Conservation (phyloP, 2,329 filamentous ascomycete genomes). For the Plenodomus tracheiphilus region DNA sequence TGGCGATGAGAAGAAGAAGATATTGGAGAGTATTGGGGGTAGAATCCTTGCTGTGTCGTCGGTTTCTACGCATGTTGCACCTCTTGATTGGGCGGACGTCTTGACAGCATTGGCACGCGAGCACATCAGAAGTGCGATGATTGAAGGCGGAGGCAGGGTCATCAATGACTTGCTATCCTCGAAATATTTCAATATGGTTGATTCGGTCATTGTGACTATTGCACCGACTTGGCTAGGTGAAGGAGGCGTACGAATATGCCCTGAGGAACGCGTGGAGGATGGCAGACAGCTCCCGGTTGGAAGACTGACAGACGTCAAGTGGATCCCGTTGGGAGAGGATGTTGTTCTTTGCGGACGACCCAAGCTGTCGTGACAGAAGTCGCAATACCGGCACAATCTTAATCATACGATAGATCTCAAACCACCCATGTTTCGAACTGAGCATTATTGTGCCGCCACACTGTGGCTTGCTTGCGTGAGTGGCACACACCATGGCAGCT, state of each 20-base stretch:
- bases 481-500: constrained; percentile 30
- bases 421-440: not conserved
- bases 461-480: not conserved
- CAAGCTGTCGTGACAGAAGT: not conserved
- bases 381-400: not conserved
- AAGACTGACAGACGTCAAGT: constrained; percentile 67
- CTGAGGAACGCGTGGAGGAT: constrained; percentile 58
- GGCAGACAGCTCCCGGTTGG: constrained; percentile 61
- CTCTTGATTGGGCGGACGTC: constrained; percentile 62
- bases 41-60: constrained; percentile 13
- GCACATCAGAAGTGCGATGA: constrained; percentile 79
- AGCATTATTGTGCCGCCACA: not conserved
- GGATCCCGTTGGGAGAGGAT: constrained; percentile 80
- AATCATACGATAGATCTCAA: not conserved
- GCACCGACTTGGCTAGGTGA: constrained; percentile 88
- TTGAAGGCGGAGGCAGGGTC: constrained; percentile 82
- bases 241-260: constrained; percentile 79
- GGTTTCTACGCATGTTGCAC: not conserved
- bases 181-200: constrained; percentile 63
- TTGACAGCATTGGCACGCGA: constrained; percentile 61
- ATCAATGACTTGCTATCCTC: constrained; percentile 79
- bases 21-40: constrained; percentile 35
- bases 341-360: constrained; percentile 77
- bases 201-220: constrained; percentile 83
- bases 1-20: constrained; percentile 32